These are phyloP conservation scores for Alternaria arborescens DNA, from an alignment of 2,329 filamentous ascomycete genomes.

Conservation along the genomic window DNA sequence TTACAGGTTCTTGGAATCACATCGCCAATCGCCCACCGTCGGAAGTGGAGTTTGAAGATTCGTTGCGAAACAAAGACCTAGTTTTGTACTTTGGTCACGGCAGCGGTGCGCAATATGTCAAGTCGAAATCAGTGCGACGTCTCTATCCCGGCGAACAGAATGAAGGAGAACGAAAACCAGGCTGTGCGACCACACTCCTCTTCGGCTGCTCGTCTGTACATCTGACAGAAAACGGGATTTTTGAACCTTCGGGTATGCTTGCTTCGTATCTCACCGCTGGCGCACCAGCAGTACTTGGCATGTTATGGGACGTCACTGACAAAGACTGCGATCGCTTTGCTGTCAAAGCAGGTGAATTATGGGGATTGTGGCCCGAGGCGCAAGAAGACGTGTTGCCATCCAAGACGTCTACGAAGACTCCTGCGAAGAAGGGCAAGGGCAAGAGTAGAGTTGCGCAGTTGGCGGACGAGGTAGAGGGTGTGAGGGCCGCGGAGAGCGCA, in stretches of 20 bases:
- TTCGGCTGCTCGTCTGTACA: constrained; percentile 94
- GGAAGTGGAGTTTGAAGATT: constrained; percentile 78
- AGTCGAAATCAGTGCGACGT: constrained; percentile 80
- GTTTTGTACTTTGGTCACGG: constrained; percentile 97
- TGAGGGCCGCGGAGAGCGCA: constrained; percentile 24
- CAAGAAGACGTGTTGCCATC: constrained; percentile 34
- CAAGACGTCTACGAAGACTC: constrained; percentile 33
- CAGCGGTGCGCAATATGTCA: constrained; percentile 92
- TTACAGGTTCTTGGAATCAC: constrained; percentile 67
- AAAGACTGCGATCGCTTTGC: constrained; percentile 96
- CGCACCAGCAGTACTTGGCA: constrained; percentile 83
- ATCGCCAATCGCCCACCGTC: constrained; percentile 74
- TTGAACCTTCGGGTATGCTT: constrained; percentile 89
- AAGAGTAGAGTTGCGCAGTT: constrained; percentile 40
- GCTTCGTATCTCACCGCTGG: constrained; percentile 90
- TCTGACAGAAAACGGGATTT: constrained; percentile 77
- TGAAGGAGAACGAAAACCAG: constrained; percentile 24
- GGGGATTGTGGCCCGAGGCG: constrained; percentile 74
- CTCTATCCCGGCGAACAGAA: constrained; percentile 63
- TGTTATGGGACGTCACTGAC: constrained; percentile 97
- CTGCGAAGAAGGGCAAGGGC: constrained; percentile 40
- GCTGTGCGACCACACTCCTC: constrained; percentile 82
- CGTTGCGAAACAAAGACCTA: constrained; percentile 72
- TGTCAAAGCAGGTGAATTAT: constrained; percentile 78
- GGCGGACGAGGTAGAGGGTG: constrained; percentile 36